These are phyloP conservation scores for Pelargonium cotyledonis DNA, from an alignment of 441 rosid genomes.

Conservation along the genomic window DNA sequence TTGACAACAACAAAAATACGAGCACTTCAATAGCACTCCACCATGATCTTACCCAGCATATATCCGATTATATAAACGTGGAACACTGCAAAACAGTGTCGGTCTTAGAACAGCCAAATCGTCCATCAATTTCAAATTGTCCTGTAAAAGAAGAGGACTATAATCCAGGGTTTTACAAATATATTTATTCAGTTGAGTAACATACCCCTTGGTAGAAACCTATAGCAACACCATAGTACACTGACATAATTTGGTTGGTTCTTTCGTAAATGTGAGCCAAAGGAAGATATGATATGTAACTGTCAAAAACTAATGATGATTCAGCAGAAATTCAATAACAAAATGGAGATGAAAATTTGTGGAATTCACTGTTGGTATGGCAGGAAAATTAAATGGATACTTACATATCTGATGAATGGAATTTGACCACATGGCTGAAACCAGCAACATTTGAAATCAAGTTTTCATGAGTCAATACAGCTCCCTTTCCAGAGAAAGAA, in stretches of 20 bases:
- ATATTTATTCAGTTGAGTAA: neutral
- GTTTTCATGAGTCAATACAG: constrained; percentile 76
- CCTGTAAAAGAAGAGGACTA: constrained; percentile 43
- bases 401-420: constrained; percentile 77
- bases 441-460: constrained; percentile 92
- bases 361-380: too few relatives aligned
- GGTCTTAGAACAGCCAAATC: constrained; percentile 89
- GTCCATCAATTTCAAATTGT: constrained; percentile 83
- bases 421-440: constrained; percentile 30
- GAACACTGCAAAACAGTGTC: constrained; percentile 89
- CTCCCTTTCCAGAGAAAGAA: constrained; percentile 56
- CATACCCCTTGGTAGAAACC: constrained; percentile 99
- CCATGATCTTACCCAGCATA: constrained; percentile 59
- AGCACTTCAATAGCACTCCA: constrained; percentile 18
- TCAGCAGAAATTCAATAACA: constrained; percentile 18
- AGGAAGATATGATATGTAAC: constrained; percentile 94
- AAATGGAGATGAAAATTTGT: neutral
- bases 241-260: constrained; percentile 56
- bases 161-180: neutral
- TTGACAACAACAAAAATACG: constrained; percentile 6
- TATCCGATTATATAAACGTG: constrained; percentile 88
- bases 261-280: constrained; percentile 97
- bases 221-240: constrained; percentile 72
- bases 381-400: constrained; percentile 26
- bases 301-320: constrained; percentile 31